Base-by-base conservation (phyloP, 1,139 yeast species). In the Taiozyma onychis region DNA sequence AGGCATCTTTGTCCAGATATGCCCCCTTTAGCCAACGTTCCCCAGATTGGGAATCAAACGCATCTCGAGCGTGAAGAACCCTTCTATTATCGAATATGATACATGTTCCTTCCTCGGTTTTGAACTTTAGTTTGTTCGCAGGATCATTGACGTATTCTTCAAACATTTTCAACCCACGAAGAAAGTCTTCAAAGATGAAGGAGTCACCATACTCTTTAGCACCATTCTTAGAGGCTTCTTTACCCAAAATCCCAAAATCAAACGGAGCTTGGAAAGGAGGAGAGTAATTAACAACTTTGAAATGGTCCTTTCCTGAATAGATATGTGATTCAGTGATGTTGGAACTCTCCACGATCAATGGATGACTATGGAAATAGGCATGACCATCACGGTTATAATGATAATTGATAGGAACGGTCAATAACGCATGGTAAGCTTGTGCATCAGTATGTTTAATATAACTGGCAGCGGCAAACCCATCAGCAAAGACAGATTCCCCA, bases 221-320 rank as follows among this genome's bases (percentile, higher is more conserved):
- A 30, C 64, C 59, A 1, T 68, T 61, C n/a, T 59, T 51, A 4
- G 52, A 48, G 6, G 53, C 53, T 22, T 58, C 60, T 35, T 59
- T 57, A 6, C 63, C 59, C 6, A 63, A 59, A 27, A 78, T 70
- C 24, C 82, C 83, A 54, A 69, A 66, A 53, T 85, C 90, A 54
- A 82, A 79, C 0, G 95, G 95, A 0, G 89, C 95, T 62, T 88
- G 95, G 71, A 86, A 88, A 13, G 95, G 95, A 1, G 96, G 95
- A 2, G 95, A 81, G 63, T 87, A 88, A 61, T 85, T 86, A 37
- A 86, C 78, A 47, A 77, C 83, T 54, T 77, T 77, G 51, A 85
- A 78, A 41, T 65, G 64, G 9, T 72, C 71, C 46, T 70, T 54
- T 49, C 60, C 68, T 48, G 59, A 61, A 16, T 65, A 58, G 16